phyloP scores from a whole-genome alignment of 192 early-diverging fungal genomes.

The Mortierella hygrophila region DNA sequence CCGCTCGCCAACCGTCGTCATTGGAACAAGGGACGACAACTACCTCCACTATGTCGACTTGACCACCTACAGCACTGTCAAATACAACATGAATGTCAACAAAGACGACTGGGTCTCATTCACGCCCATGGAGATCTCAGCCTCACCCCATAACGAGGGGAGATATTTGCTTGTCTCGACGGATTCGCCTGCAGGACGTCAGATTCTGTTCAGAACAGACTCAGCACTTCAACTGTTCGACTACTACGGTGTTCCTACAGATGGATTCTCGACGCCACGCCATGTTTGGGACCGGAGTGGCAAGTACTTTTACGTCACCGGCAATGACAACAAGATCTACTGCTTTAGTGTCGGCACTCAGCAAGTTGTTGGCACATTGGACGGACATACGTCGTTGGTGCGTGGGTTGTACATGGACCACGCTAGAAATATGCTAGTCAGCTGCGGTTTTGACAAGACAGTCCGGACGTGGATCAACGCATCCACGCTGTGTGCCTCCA shows the following conservation, averaged over 20 bases:
- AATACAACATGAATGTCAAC: constrained; percentile 82
- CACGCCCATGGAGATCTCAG: constrained; percentile 76
- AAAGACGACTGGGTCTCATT: constrained; percentile 89
- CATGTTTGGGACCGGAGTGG: constrained; percentile 73
- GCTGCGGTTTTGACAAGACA: constrained; percentile 72
- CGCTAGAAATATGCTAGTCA: constrained; percentile 61
- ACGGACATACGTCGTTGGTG: constrained; percentile 71
- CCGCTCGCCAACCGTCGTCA: constrained; percentile 58
- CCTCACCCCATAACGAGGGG: constrained; percentile 65
- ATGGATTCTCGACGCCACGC: constrained; percentile 75
- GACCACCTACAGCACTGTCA: constrained; percentile 32
- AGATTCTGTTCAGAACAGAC: constrained; percentile 71
- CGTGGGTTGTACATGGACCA: constrained; percentile 64
- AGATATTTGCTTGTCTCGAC: constrained; percentile 74
- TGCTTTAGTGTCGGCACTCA: constrained; percentile 66
- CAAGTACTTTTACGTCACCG: constrained; percentile 73
- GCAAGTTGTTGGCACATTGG: constrained; percentile 59
- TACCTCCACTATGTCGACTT: constrained; percentile 78
- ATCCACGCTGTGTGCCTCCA: neutral
- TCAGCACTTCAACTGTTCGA: constrained; percentile 67
- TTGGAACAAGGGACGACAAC: constrained; percentile 79
- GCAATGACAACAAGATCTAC: constrained; percentile 69
- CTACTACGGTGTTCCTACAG: constrained; percentile 71
- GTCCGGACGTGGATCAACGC: constrained; percentile 63
- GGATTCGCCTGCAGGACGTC: constrained; percentile 73